Conservation (phyloP, 177 flowering plant species). For the Vitis hybrid region DNA sequence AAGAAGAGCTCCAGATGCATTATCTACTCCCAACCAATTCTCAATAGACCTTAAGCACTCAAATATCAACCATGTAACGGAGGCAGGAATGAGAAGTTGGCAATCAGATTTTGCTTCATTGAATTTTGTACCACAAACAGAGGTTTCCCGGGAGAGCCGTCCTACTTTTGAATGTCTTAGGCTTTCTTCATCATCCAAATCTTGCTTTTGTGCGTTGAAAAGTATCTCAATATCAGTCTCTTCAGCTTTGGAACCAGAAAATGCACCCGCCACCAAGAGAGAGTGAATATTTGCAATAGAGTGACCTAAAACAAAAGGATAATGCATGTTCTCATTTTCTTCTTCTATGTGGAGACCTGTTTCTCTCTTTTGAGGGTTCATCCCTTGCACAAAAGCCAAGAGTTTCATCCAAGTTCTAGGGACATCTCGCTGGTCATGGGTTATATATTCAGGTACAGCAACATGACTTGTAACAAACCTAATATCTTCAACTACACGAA, state of each 20-base stretch:
- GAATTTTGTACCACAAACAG: slow-evolving; percentile 47
- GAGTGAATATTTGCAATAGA: slow-evolving; percentile 60
- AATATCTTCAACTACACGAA: slow-evolving; percentile 76
- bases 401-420: slow-evolving; percentile 70
- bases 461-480: slow-evolving; percentile 81
- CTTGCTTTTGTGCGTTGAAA: slow-evolving; percentile 18
- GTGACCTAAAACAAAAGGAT: slow-evolving; percentile 63
- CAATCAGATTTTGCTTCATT: slow-evolving; percentile 23
- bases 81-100: slow-evolving; percentile 37
- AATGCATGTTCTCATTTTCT: slow-evolving; percentile 67
- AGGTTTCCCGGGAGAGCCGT: slow-evolving; percentile 71
- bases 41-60: slow-evolving; percentile 81
- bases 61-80: slow-evolving; percentile 48
- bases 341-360: slow-evolving; percentile 77
- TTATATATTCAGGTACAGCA: slow-evolving; percentile 59
- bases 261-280: slow-evolving; percentile 69
- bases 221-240: slow-evolving; percentile 24
- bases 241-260: slow-evolving; percentile 37
- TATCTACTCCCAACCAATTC: slow-evolving; percentile 59
- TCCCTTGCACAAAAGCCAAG: slow-evolving; percentile 81
- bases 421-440: slow-evolving; percentile 46
- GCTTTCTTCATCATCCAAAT: slow-evolving; percentile 48
- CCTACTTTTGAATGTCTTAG: slow-evolving; percentile 78
- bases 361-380: slow-evolving; percentile 85
- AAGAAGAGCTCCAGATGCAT: slow-evolving; percentile 25